Percentiles rank a stretch among this genome's conserved stretches.
Conservation (phyloP, 257 asterid species). For the Nicotiana noctiflora region DNA sequence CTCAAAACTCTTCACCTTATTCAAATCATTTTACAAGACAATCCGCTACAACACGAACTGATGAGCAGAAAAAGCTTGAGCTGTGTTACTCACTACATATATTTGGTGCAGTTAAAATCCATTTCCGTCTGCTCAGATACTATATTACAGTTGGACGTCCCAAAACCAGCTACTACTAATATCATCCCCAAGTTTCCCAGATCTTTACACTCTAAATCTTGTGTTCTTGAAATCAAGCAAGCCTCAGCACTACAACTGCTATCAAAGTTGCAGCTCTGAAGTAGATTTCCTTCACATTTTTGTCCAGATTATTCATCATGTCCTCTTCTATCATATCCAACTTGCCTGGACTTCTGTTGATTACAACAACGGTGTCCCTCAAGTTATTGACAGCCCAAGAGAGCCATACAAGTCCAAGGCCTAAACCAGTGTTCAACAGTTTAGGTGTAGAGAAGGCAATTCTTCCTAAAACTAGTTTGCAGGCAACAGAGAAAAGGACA, state of each 20-base stretch:
- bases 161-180: background rate
- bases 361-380: slow-evolving; percentile 57
- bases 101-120: background rate
- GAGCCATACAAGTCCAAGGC: slow-evolving; percentile 82
- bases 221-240: slow-evolving; percentile 32
- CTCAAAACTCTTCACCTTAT: background rate
- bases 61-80: background rate
- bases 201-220: background rate
- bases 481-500: slow-evolving; percentile 51
- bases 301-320: slow-evolving; percentile 51
- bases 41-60: background rate
- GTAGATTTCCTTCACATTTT: slow-evolving; percentile 53
- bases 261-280: slow-evolving; percentile 53
- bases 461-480: slow-evolving; percentile 50
- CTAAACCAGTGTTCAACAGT: slow-evolving; percentile 63
- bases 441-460: slow-evolving; percentile 51
- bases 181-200: background rate
- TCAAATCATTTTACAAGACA: slow-evolving; percentile 1
- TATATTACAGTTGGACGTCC: background rate
- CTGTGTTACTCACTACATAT: background rate
- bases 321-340: slow-evolving; percentile 39
- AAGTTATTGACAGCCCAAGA: slow-evolving; percentile 73
- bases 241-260: slow-evolving; percentile 55
- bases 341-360: slow-evolving; percentile 44
- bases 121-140: background rate